Percentiles rank a stretch among this genome's conserved stretches.
These are phyloP conservation scores for Epichloe baconii DNA, from an alignment of 2,329 filamentous ascomycete genomes.

Conservation along the genomic window DNA sequence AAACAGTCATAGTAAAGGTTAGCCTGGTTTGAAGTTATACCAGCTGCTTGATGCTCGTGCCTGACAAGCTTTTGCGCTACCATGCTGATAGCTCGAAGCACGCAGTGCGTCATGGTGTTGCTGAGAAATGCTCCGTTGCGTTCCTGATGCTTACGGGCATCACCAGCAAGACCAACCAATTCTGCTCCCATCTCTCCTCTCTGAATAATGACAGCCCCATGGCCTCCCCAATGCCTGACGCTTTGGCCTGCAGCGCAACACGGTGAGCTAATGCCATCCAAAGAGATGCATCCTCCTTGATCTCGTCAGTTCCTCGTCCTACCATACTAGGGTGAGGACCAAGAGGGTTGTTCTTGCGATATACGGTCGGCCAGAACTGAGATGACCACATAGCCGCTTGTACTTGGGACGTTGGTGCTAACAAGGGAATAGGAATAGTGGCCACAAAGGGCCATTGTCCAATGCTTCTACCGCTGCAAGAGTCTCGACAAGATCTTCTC, in stretches of 20 bases:
- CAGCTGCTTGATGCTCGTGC: conserved; percentile 33
- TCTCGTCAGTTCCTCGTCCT: conserved; percentile 53
- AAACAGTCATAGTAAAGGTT: conserved; percentile 49
- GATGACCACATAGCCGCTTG: conserved; percentile 64
- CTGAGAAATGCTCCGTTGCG: conserved; percentile 34
- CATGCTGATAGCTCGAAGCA: conserved; percentile 71
- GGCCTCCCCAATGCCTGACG: conserved; percentile 48
- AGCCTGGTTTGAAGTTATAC: conserved; percentile 20
- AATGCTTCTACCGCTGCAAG: conserved; percentile 37
- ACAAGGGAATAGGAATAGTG: conserved; percentile 54
- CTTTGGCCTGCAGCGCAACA: conserved; percentile 46
- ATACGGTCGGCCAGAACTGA: conserved; percentile 73
- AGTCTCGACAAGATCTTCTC: conserved; percentile 36
- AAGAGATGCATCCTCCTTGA: conserved; percentile 47
- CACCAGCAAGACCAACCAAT: conserved; percentile 61
- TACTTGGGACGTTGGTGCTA: conserved; percentile 61
- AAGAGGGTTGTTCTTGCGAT: conserved; percentile 77
- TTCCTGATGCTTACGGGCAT: conserved; percentile 56
- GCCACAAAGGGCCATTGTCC: conserved; percentile 41
- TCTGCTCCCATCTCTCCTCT: conserved; percentile 37
- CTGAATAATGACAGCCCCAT: conserved; percentile 65
- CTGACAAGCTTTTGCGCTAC: conserved; percentile 55
- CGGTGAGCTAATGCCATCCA: conserved; percentile 57
- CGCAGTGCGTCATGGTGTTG: conserved; percentile 68
- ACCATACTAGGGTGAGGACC: conserved; percentile 71